phyloP scores from a whole-genome alignment of 768 basidiomycete species.

The Tylopilus vinaceipallidus region DNA sequence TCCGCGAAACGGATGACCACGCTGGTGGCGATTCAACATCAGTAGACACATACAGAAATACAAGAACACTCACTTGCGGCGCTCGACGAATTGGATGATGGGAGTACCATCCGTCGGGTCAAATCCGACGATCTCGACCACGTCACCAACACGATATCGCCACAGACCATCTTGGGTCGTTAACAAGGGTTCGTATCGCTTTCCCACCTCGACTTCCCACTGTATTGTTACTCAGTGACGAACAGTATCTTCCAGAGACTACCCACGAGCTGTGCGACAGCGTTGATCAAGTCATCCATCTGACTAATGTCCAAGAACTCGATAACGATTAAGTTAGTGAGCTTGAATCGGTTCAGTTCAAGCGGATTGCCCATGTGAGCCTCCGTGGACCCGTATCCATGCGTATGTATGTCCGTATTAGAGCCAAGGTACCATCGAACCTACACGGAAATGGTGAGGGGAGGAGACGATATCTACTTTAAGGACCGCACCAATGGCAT shows the following conservation, averaged over 20 bases:
- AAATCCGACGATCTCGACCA: too few relatives aligned
- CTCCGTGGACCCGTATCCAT: not conserved
- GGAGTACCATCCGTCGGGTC: too few relatives aligned
- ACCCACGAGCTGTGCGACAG: not conserved
- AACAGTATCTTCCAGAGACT: not conserved
- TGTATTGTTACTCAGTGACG: not conserved
- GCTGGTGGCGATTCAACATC: not conserved
- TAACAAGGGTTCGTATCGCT: too few relatives aligned
- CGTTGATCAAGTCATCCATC: not conserved
- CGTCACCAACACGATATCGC: too few relatives aligned
- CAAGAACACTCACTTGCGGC: too few relatives aligned
- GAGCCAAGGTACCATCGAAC: not conserved
- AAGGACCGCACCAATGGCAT: not conserved
- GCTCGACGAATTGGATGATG: not conserved
- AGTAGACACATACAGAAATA: too few relatives aligned
- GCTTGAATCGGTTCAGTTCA: not conserved
- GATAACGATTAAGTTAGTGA: not conserved
- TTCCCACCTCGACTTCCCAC: not conserved
- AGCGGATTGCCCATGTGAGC: not conserved
- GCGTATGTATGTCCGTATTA: not conserved
- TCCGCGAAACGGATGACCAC: not conserved
- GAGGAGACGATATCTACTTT: not conserved
- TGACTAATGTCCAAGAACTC: not conserved
- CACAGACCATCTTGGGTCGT: too few relatives aligned
- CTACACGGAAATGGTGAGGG: not conserved